These are phyloP conservation scores for Ampelomyces quisqualis DNA, from an alignment of 2,329 filamentous ascomycete genomes.

Conservation along the genomic window DNA sequence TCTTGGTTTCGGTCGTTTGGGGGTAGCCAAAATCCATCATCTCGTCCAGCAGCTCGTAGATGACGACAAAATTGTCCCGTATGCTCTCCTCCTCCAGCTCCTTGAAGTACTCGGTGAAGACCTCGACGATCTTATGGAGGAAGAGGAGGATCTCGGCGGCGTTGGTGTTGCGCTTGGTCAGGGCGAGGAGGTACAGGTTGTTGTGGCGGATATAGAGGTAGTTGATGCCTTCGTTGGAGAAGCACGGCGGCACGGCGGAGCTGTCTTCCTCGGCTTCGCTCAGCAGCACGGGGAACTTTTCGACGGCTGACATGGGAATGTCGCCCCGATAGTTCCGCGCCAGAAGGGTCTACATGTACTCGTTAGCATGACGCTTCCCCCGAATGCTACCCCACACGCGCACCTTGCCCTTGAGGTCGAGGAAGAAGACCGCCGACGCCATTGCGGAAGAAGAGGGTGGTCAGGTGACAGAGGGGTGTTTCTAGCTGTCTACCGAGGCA, in stretches of 20 bases:
- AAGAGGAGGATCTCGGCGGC: constrained; percentile 97
- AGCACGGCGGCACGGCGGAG: constrained; percentile 94
- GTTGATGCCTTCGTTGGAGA: constrained; percentile 98
- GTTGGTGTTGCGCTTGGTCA: constrained; percentile 99
- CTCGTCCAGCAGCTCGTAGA: constrained; percentile 97
- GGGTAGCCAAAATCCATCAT: constrained; percentile 99
- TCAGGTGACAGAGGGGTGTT: neutral
- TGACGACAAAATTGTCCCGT: constrained; percentile 98
- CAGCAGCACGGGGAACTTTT: constrained; percentile 93
- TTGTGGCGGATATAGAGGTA: constrained; percentile 99
- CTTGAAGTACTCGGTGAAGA: constrained; percentile 99
- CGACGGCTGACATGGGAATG: constrained; percentile 98
- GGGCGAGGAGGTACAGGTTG: constrained; percentile 95
- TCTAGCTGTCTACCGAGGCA: constrained; percentile 10
- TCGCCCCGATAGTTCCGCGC: constrained; percentile 98
- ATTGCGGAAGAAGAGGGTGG: constrained; percentile 52
- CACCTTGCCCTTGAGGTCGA: constrained; percentile 99
- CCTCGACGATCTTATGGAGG: constrained; percentile 95
- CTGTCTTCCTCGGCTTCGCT: constrained; percentile 99
- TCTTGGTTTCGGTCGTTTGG: constrained; percentile 97
- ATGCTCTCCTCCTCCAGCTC: constrained; percentile 98
- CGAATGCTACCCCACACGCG: constrained; percentile 34
- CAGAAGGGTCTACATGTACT: constrained; percentile 74
- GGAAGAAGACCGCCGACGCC: constrained; percentile 97
- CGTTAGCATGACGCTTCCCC: constrained; percentile 30